phyloP scores from a whole-genome alignment of 2,329 filamentous ascomycete genomes.

The Chrysosporium keratinophilum region DNA sequence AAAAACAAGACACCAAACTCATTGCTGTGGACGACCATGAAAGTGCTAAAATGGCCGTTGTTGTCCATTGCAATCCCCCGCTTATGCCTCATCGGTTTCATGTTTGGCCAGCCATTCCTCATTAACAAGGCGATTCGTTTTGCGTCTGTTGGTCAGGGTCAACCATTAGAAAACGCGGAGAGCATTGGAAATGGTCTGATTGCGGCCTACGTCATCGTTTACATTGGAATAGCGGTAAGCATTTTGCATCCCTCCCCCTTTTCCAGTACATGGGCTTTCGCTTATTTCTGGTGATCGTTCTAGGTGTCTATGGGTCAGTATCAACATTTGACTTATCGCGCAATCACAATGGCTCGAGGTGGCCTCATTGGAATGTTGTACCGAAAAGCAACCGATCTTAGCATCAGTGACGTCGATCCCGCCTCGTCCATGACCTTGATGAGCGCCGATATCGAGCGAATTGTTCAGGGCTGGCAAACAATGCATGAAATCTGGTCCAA shows the following conservation, averaged over 20 bases:
- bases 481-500: slow-evolving; percentile 41
- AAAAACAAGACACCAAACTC: slow-evolving; percentile 22
- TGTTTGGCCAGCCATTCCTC: slow-evolving; percentile 31
- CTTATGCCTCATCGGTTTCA: slow-evolving; percentile 28
- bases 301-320: slow-evolving; percentile 34
- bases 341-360: slow-evolving; percentile 36
- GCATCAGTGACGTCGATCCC: slow-evolving; percentile 27
- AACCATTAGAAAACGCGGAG: slow-evolving; percentile 21
- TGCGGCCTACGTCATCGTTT: slow-evolving; percentile 36
- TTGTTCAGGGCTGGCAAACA: slow-evolving; percentile 32
- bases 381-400: slow-evolving; percentile 31
- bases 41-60: slow-evolving; percentile 27
- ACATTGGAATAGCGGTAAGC: slow-evolving; percentile 34
- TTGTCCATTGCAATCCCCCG: slow-evolving; percentile 27
- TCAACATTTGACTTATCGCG: slow-evolving; percentile 35
- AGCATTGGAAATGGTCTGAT: slow-evolving; percentile 36
- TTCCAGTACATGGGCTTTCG: not conserved
- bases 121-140: slow-evolving; percentile 30
- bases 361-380: slow-evolving; percentile 43
- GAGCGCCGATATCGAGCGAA: slow-evolving; percentile 39
- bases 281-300: not conserved
- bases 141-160: slow-evolving; percentile 21
- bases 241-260: not conserved
- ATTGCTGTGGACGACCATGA: slow-evolving; percentile 25
- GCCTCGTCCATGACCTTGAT: slow-evolving; percentile 36